Conservation (phyloP, 2,329 filamentous ascomycete genomes). For the Colletotrichum viniferum region DNA sequence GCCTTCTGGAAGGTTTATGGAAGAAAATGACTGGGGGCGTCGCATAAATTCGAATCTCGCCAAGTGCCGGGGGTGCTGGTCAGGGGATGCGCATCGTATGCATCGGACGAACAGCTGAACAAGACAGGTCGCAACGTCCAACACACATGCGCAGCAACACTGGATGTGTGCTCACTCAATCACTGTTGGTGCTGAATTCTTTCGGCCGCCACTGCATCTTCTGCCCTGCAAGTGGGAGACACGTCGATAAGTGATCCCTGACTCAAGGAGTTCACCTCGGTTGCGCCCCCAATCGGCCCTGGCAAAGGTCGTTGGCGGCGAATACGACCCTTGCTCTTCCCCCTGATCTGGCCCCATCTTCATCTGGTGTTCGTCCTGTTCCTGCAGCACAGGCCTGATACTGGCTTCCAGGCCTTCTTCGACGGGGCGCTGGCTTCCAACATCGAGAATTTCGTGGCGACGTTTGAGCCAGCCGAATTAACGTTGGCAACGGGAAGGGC, state of each 20-base stretch:
- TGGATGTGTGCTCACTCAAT: neutral
- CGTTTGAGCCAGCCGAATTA: neutral
- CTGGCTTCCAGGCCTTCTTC: neutral
- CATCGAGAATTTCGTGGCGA: neutral
- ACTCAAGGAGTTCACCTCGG: neutral
- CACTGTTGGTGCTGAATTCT: neutral
- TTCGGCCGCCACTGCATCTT: neutral
- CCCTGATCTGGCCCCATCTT: neutral
- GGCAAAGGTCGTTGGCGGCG: neutral
- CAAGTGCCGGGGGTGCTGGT: neutral
- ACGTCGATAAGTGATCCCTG: neutral
- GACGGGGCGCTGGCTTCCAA: neutral
- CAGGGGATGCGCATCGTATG: neutral
- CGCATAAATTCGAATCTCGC: slow-evolving; percentile 14
- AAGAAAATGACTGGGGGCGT: neutral
- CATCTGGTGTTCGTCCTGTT: neutral
- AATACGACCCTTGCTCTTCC: neutral
- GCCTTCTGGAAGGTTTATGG: slow-evolving; percentile 8
- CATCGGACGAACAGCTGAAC: slow-evolving; percentile 12
- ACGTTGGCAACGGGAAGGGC: neutral
- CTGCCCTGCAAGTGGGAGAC: neutral
- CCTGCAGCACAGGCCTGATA: slow-evolving; percentile 5
- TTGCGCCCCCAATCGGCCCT: neutral
- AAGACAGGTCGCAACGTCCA: neutral
- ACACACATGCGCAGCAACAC: neutral